phyloP scores from a whole-genome alignment of 495 filamentous ascomycete genomes.

The Lophiostoma macrostomum region DNA sequence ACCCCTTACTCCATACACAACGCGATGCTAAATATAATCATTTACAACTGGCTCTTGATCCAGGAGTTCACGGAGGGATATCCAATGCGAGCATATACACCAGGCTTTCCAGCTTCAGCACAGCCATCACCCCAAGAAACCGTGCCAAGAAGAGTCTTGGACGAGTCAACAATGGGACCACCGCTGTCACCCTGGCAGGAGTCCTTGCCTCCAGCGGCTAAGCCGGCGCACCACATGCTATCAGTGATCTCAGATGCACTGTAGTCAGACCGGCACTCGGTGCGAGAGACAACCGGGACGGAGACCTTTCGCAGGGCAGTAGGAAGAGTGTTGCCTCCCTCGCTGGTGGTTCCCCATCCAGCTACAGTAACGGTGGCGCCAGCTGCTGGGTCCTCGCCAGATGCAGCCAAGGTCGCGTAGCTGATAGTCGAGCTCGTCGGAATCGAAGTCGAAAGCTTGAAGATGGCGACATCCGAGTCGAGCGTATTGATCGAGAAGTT shows the following conservation, averaged over 20 bases:
- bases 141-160: neutral
- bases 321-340: neutral
- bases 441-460: constrained; percentile 3
- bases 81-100: constrained; percentile 8
- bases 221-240: constrained; percentile 8
- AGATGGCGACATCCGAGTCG: constrained; percentile 11
- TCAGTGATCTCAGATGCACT: neutral
- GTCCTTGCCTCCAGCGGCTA: constrained; percentile 10
- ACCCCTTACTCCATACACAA: too few relatives aligned
- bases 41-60: too few relatives aligned
- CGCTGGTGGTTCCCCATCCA: constrained; percentile 4
- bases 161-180: constrained; percentile 8
- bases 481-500: constrained; percentile 3
- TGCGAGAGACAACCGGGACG: constrained; percentile 11
- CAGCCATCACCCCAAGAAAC: constrained; percentile 14
- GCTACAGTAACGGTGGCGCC: constrained; percentile 3
- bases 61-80: too few relatives aligned
- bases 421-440: constrained; percentile 14
- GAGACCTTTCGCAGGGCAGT: constrained; percentile 4
- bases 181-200: constrained; percentile 21
- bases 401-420: neutral
- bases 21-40: too few relatives aligned
- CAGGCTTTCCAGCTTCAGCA: neutral
- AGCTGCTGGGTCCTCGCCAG: constrained; percentile 9
- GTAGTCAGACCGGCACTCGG: constrained; percentile 6